A percentile compares a stretch with the other conserved stretches of the same genome.
phyloP scores from a whole-genome alignment of 176 grass and related monocot species.

The Zizania latifolia region DNA sequence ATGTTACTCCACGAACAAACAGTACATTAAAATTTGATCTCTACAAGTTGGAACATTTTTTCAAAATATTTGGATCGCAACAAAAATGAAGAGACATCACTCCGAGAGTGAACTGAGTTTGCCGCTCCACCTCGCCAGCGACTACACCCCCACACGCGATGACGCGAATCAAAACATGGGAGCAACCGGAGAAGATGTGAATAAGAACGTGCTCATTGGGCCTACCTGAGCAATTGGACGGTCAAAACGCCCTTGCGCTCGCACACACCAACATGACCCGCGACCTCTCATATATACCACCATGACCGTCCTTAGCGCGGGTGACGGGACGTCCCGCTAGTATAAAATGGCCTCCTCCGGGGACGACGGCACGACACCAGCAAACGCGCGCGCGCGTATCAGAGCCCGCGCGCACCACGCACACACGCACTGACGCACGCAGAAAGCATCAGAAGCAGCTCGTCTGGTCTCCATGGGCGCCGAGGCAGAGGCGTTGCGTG shows the following conservation, averaged over 20 bases:
- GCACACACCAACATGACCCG: not conserved
- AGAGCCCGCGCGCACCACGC: constrained; percentile 23
- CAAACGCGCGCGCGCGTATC: not conserved
- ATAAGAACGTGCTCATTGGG: not conserved
- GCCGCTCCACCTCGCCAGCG: not conserved
- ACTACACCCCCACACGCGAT: not conserved
- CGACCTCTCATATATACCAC: not conserved
- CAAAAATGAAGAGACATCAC: too few relatives aligned
- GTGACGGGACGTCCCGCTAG: not conserved
- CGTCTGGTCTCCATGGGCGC: constrained; percentile 7
- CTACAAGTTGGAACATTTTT: too few relatives aligned
- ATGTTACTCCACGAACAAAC: too few relatives aligned
- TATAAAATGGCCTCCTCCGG: constrained; percentile 34
- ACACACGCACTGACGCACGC: not conserved
- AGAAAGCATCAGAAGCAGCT: not conserved
- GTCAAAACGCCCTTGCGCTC: constrained; percentile 26
- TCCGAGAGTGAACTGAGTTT: too few relatives aligned
- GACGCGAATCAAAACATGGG: not conserved
- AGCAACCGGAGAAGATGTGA: not conserved
- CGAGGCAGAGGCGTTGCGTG: constrained; percentile 17
- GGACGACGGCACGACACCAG: not conserved
- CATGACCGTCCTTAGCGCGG: constrained; percentile 24
- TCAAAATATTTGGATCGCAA: too few relatives aligned
- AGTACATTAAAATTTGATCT: too few relatives aligned
- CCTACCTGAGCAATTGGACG: not conserved